Percentiles rank a stretch among this genome's conserved stretches.
phyloP scores from a whole-genome alignment of 495 filamentous ascomycete species.

The Penicillium salamii region DNA sequence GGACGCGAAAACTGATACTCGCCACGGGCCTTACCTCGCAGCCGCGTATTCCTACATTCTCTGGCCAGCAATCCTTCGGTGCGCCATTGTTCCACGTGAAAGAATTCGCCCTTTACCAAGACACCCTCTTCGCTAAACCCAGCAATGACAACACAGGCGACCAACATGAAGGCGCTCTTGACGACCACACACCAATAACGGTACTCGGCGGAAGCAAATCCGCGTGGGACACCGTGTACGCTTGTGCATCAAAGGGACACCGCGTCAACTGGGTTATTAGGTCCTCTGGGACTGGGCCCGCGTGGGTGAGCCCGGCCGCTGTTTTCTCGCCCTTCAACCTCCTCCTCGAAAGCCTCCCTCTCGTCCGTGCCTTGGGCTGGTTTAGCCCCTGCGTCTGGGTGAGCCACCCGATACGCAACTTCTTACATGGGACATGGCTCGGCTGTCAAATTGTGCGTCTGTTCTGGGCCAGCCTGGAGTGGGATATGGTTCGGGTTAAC shows the following conservation, averaged over 20 bases:
- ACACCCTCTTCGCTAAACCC: slow-evolving; percentile 7
- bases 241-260: slow-evolving; percentile 9
- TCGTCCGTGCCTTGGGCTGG: slow-evolving; percentile 11
- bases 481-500: slow-evolving; percentile 10
- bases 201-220: slow-evolving; percentile 9
- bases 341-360: slow-evolving; percentile 9
- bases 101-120: slow-evolving; percentile 10
- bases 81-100: slow-evolving; percentile 9
- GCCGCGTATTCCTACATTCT: slow-evolving; percentile 11
- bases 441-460: slow-evolving; percentile 8
- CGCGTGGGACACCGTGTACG: slow-evolving; percentile 10
- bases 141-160: slow-evolving; percentile 7
- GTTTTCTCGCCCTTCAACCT: slow-evolving; percentile 9
- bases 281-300: slow-evolving; percentile 6
- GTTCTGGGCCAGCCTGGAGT: slow-evolving; percentile 8
- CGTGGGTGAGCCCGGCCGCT: slow-evolving; percentile 9
- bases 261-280: slow-evolving; percentile 9
- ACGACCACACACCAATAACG: slow-evolving; percentile 9
- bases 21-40: slow-evolving; percentile 9
- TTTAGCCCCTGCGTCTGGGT: slow-evolving; percentile 8
- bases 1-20: slow-evolving; percentile 8
- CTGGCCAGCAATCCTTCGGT: slow-evolving; percentile 7
- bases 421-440: slow-evolving; percentile 12
- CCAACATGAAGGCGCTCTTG: slow-evolving; percentile 3
- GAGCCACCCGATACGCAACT: slow-evolving; percentile 7